Base-by-base conservation (phyloP, 371 early-diverging fungal species). In the Mucor sp. region DNA sequence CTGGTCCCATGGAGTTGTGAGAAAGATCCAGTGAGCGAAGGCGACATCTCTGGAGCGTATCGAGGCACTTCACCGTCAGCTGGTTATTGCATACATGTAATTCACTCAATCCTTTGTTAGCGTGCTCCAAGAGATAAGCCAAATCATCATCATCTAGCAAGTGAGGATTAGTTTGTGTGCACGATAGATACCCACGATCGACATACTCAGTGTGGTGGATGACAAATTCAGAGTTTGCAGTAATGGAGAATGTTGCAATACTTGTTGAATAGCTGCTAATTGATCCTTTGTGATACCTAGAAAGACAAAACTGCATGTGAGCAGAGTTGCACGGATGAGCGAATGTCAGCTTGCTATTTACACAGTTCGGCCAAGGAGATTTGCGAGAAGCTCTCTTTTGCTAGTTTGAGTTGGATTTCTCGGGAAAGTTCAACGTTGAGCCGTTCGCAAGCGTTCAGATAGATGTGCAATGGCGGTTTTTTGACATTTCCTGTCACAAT, bases 1-100 rank as follows among this genome's bases (percentile, higher is more conserved):
- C 25, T 0, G 72, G 50, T 1, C 78, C 81, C 7, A 80, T 43
- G 3, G 76, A 63, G 33, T 80, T 80, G 25, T 64, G 64, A 7
- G 76, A 67, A 14, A 23, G 59, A 21, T 19, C 35, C 2, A 67
- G 19, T 0, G 33, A 8, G 4, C 58, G 48, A 4, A 57, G n/a
- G 0, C 28, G 55, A 19, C 27, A 57, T 15, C 14, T 5, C 0
- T 0, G 21, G 6, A 67, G 23, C 15, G 6, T 21, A n/a, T 39
- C 21, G 0, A 67, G 55, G 41, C 37, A 68, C 55, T 27, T 30
- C 35, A 53, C 28, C 4, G 74, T 77, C 27, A 79, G 15, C 15
- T 28, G 62, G 53, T 81, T 75, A 25, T 74, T 75, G 33, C 68
- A 61, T 4, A 78, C 60, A 33, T 69, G 50, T n/a, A 73, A 25